Percentiles rank a stretch among this genome's conserved stretches.
phyloP scores from a whole-genome alignment of 352 stramenopile genomes.

The Globisporangium orthogonon region DNA sequence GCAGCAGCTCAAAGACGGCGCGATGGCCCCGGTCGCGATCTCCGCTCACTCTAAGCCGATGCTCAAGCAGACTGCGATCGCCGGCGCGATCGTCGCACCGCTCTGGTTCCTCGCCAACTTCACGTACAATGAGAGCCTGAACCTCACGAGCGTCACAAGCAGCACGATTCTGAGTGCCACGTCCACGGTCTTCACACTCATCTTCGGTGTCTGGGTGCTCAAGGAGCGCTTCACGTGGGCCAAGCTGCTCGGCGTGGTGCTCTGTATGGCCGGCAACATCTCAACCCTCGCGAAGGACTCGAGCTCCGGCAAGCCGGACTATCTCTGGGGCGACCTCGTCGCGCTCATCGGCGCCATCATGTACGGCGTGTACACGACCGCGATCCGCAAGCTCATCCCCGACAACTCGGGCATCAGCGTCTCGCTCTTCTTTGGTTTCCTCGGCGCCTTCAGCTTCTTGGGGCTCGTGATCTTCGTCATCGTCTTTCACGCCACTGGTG shows the following conservation, averaged over 20 bases:
- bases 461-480: constrained; percentile 54
- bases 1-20: constrained; percentile 22
- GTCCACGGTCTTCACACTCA: constrained; percentile 92
- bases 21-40: constrained; percentile 14
- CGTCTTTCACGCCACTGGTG: constrained; percentile 58
- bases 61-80: constrained; percentile 29
- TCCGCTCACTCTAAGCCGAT: constrained; percentile 7
- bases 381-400: constrained; percentile 68
- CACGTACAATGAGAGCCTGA: constrained; percentile 92
- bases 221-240: constrained; percentile 78
- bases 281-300: constrained; percentile 83
- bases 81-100: constrained; percentile 67
- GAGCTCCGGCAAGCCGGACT: constrained; percentile 20
- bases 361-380: constrained; percentile 93
- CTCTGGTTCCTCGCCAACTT: constrained; percentile 96
- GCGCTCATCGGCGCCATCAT: constrained; percentile 78
- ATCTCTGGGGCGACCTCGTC: constrained; percentile 60
- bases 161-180: constrained; percentile 94
- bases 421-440: constrained; percentile 94
- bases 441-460: constrained; percentile 89
- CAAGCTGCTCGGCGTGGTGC: constrained; percentile 84
- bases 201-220: constrained; percentile 77
- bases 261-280: constrained; percentile 89
- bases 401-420: constrained; percentile 89
- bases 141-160: constrained; percentile 91